Percentiles rank a stretch among this genome's conserved stretches.
Evolutionary conservation across 2,329 filamentous ascomycete species (phyloP).

Genomic region (Metarhizium robertsii): DNA sequence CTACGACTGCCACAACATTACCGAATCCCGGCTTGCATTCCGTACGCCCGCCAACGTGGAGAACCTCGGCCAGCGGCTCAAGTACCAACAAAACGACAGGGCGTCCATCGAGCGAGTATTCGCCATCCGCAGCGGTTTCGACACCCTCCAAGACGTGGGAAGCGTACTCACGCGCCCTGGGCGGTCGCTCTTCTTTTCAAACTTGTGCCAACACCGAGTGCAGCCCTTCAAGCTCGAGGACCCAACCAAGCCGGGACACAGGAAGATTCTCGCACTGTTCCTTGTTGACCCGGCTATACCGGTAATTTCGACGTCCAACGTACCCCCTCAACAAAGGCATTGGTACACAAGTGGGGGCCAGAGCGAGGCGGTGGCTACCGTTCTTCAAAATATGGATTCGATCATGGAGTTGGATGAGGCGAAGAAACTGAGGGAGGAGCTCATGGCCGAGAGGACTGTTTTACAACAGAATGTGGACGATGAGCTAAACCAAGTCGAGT

Average conservation of each 20-base stretch:
- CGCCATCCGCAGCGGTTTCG: slow-evolving; percentile 15
- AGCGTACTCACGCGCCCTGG: slow-evolving; percentile 34
- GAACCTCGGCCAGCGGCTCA: slow-evolving; percentile 14
- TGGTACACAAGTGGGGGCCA: slow-evolving; percentile 23
- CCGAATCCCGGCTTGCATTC: slow-evolving; percentile 40
- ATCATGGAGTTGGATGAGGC: neutral
- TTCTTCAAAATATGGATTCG: neutral
- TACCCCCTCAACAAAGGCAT: slow-evolving; percentile 31
- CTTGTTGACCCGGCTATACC: slow-evolving; percentile 47
- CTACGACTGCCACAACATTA: slow-evolving; percentile 52
- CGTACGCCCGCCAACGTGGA: slow-evolving; percentile 29
- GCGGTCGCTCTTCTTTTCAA: slow-evolving; percentile 48
- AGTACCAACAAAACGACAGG: slow-evolving; percentile 23
- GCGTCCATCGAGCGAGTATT: slow-evolving; percentile 24
- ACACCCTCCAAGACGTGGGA: slow-evolving; percentile 30
- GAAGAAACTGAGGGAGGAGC: neutral
- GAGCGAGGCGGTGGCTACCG: no score
- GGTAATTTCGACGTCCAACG: slow-evolving; percentile 32
- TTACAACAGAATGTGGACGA: neutral
- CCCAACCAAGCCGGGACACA: slow-evolving; percentile 40
- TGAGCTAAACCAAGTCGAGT: neutral
- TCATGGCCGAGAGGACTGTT: neutral
- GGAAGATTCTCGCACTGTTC: slow-evolving; percentile 50
- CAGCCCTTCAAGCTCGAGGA: slow-evolving; percentile 43
- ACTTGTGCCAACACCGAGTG: slow-evolving; percentile 41